Evolutionary conservation across 352 stramenopile genomes (phyloP).

Genomic region (Globisporangium solare): DNA sequence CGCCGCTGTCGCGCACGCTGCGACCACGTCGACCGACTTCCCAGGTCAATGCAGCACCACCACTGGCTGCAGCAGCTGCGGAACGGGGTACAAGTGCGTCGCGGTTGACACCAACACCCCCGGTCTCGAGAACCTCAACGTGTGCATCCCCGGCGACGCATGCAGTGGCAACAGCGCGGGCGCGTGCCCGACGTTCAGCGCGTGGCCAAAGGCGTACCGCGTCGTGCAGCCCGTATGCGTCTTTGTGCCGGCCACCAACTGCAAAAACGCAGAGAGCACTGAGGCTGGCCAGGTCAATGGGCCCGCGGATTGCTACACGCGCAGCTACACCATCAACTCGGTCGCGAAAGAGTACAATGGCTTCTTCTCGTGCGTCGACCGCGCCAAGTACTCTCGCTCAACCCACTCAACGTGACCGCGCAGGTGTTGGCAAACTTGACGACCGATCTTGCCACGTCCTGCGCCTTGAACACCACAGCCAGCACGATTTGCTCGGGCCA

Average conservation of each 20-base stretch:
- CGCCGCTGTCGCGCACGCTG: conserved; percentile 8
- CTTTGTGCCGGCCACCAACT: conserved; percentile 60
- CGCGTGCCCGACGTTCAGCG: conserved; percentile 66
- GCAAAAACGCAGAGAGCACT: conserved; percentile 30
- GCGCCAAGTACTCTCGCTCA: conserved; percentile 46
- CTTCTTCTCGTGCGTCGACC: conserved; percentile 78
- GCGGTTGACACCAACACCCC: conserved; percentile 56
- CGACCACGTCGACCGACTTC: conserved; percentile 31
- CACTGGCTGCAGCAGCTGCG: conserved; percentile 52
- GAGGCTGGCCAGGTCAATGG: conserved; percentile 13
- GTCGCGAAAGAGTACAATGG: conserved; percentile 43
- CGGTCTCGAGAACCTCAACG: conserved; percentile 53
- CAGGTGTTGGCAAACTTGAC: conserved; percentile 65
- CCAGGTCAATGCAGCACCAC: conserved; percentile 46
- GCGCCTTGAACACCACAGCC: conserved; percentile 35
- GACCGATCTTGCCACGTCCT: conserved; percentile 40
- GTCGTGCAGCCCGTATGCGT: conserved; percentile 68
- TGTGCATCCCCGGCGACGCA: conserved; percentile 51
- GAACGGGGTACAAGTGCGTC: conserved; percentile 57
- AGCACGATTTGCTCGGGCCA: conserved; percentile 62
- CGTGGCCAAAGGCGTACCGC: conserved; percentile 66
- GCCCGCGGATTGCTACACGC: conserved; percentile 65
- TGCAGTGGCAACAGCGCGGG: conserved; percentile 62
- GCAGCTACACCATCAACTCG: conserved; percentile 50
- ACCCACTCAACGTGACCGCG: conserved; percentile 17